A percentile compares a stretch with the other conserved stretches of the same genome.
Conservation (phyloP, 2,329 filamentous ascomycete genomes). For the Aspergillus neoniger region DNA sequence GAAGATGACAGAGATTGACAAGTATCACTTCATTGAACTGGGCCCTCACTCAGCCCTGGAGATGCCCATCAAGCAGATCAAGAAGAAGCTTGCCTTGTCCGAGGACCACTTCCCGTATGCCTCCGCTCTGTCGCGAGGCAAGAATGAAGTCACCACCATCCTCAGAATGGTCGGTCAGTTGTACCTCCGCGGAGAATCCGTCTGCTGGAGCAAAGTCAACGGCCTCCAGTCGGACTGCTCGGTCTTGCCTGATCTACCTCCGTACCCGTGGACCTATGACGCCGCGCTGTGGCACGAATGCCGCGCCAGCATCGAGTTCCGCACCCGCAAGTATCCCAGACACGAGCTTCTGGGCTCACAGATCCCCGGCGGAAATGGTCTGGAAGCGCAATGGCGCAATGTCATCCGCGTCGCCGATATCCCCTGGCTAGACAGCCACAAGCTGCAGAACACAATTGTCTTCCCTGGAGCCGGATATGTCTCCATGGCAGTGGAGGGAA, state of each 20-base stretch:
- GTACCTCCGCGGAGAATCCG: too few relatives aligned
- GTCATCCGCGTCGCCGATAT: constrained; percentile 32
- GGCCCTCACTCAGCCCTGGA: constrained; percentile 13
- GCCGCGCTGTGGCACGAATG: constrained; percentile 2
- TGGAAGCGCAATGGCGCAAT: constrained; percentile 38
- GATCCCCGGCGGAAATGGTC: constrained; percentile 25
- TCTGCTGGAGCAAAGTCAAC: too few relatives aligned
- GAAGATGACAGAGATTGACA: too few relatives aligned
- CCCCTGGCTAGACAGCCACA: constrained; percentile 32
- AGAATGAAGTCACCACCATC: too few relatives aligned
- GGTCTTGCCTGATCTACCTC: too few relatives aligned
- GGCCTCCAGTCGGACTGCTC: too few relatives aligned
- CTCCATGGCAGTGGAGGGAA: neutral
- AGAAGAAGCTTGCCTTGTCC: too few relatives aligned
- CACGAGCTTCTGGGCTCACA: constrained; percentile 31
- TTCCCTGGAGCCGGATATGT: neutral
- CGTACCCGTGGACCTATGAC: constrained; percentile 21
- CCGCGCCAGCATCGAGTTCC: constrained; percentile 17
- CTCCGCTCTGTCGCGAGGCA: too few relatives aligned
- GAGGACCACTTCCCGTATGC: too few relatives aligned
- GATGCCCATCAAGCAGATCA: constrained; percentile 7
- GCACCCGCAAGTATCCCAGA: constrained; percentile 13
- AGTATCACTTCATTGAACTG: constrained; percentile 6
- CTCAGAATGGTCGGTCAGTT: too few relatives aligned
- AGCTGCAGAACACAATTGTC: neutral